Conservation (phyloP, 1,139 yeast species). For the Nakaseomyces nivariensis region DNA sequence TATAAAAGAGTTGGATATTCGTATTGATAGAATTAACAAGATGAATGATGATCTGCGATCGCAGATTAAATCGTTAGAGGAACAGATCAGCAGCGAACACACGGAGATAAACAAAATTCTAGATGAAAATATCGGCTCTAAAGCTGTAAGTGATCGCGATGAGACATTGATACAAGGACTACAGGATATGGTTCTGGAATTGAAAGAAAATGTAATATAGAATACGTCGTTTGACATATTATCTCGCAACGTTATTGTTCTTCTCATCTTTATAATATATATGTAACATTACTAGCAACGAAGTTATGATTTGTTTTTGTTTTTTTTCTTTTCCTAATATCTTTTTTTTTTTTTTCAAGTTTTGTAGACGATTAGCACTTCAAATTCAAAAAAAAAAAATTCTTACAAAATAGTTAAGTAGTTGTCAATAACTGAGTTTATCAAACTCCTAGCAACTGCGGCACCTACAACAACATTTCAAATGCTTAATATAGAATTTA, state of each 20-base stretch:
- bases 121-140: slow-evolving; percentile 19
- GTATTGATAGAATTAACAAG: slow-evolving; percentile 22
- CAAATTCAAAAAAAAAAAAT: too few relatives aligned
- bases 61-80: slow-evolving; percentile 24
- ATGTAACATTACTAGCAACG: slow-evolving; percentile 7
- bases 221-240: not conserved
- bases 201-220: slow-evolving; percentile 11
- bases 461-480: not conserved
- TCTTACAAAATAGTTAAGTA: too few relatives aligned
- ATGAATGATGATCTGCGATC: slow-evolving; percentile 22
- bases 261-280: not conserved
- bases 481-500: not conserved
- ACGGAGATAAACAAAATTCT: slow-evolving; percentile 18
- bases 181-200: slow-evolving; percentile 22
- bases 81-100: slow-evolving; percentile 17
- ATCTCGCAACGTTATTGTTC: too few relatives aligned
- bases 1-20: slow-evolving; percentile 21
- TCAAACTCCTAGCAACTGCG: too few relatives aligned
- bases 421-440: too few relatives aligned
- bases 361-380: not conserved
- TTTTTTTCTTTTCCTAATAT: slow-evolving; percentile 10
- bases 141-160: slow-evolving; percentile 15
- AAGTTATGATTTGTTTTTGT: slow-evolving; percentile 18
- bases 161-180: slow-evolving; percentile 22
- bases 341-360: slow-evolving; percentile 12